phyloP scores from a whole-genome alignment of 352 stramenopile species.

The Globisporangium radiosum region DNA sequence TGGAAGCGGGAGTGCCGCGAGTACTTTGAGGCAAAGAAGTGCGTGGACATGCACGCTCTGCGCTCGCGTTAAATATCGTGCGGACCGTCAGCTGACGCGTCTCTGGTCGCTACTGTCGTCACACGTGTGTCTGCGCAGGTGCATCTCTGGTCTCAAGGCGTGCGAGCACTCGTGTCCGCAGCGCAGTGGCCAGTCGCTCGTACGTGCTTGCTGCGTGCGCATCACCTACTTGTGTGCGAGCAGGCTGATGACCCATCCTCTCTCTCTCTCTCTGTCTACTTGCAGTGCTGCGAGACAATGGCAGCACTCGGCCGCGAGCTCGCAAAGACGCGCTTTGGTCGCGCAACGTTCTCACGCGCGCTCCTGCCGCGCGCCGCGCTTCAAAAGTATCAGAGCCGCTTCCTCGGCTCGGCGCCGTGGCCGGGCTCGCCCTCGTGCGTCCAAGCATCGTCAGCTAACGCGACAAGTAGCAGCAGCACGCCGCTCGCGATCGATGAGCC shows the following conservation, averaged over 20 bases:
- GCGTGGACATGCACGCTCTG: constrained; percentile 3
- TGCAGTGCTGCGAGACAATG: constrained; percentile 66
- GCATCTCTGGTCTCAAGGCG: constrained; percentile 31
- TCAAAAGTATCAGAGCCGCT: constrained; percentile 61
- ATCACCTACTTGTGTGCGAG: not conserved
- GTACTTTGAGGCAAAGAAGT: constrained; percentile 48
- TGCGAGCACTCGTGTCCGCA: constrained; percentile 71
- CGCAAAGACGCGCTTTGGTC: constrained; percentile 50
- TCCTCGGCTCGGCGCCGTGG: constrained; percentile 51
- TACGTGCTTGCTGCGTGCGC: constrained; percentile 20
- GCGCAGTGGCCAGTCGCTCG: constrained; percentile 49
- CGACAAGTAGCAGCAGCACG: no score
- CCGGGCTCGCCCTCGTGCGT: constrained; percentile 37
- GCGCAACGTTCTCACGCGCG: constrained; percentile 56
- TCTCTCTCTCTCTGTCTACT: not conserved
- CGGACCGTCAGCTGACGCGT: not conserved
- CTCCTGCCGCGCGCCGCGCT: constrained; percentile 57
- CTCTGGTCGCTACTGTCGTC: not conserved
- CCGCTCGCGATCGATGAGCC: no score
- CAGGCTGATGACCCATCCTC: not conserved
- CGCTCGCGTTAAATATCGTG: no score
- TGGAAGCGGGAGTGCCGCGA: constrained; percentile 49
- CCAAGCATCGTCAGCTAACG: no score
- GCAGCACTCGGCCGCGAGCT: constrained; percentile 46
- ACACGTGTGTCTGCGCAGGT: constrained; percentile 21